phyloP scores from a whole-genome alignment of 345 rosid species.

The Clausena lansium region DNA sequence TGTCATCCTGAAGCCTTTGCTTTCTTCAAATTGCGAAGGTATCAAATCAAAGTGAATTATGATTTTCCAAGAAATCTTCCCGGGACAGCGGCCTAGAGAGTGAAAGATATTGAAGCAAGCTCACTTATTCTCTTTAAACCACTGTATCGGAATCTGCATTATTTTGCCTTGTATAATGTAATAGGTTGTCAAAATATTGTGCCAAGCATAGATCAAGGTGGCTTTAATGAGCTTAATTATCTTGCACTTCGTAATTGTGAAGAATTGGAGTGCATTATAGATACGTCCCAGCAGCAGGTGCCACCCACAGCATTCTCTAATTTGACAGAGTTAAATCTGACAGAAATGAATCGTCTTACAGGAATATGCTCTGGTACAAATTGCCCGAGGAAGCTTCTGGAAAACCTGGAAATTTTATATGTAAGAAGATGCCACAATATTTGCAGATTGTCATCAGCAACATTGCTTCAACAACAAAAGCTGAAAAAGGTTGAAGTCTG shows the following conservation, averaged over 20 bases:
- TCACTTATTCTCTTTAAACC: background rate
- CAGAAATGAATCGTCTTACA: background rate
- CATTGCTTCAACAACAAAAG: constrained; percentile 1
- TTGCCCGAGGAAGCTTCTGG: constrained; percentile 2
- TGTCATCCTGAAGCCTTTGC: background rate
- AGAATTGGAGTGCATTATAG: constrained; percentile 11
- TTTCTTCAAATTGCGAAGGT: background rate
- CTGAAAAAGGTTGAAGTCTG: background rate
- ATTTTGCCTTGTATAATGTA: background rate
- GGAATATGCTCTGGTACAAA: background rate
- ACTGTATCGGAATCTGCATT: background rate
- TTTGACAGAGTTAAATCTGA: background rate
- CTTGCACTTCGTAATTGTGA: background rate
- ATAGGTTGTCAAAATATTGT: background rate
- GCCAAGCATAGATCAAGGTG: background rate
- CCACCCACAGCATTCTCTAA: constrained; percentile 11
- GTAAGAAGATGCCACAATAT: background rate
- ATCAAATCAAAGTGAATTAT: background rate
- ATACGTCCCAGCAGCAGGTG: background rate
- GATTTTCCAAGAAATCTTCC: background rate
- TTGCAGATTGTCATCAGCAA: too few species aligned
- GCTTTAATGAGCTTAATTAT: background rate
- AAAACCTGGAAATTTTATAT: background rate
- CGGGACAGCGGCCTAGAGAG: background rate
- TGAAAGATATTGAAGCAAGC: background rate